Conservation (phyloP, 2,329 filamentous ascomycete genomes). For the Neocatenulostroma microsporum region DNA sequence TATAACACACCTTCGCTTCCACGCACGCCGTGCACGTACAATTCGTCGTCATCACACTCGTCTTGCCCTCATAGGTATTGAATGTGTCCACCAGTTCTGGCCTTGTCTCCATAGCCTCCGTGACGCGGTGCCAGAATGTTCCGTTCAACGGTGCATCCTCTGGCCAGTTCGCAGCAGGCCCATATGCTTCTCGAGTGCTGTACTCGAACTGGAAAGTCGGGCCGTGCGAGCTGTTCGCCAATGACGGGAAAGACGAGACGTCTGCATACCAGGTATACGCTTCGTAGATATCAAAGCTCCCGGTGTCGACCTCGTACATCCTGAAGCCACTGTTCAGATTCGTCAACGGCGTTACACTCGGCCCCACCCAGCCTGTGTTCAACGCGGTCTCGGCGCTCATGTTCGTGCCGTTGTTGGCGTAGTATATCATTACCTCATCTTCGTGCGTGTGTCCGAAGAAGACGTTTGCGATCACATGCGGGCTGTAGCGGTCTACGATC, state of each 20-base stretch:
- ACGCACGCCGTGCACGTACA: slow-evolving; percentile 47
- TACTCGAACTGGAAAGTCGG: slow-evolving; percentile 46
- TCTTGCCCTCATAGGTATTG: slow-evolving; percentile 48
- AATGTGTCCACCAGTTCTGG: slow-evolving; percentile 42
- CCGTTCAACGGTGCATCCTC: slow-evolving; percentile 47
- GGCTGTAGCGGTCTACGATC: slow-evolving; percentile 48
- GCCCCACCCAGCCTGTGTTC: slow-evolving; percentile 46
- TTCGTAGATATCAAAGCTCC: slow-evolving; percentile 46
- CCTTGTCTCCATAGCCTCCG: slow-evolving; percentile 50
- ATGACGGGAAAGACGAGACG: slow-evolving; percentile 37
- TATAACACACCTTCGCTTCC: slow-evolving; percentile 52
- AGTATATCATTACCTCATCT: slow-evolving; percentile 49
- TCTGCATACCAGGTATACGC: slow-evolving; percentile 49
- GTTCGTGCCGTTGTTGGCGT: slow-evolving; percentile 42
- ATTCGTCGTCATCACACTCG: slow-evolving; percentile 43
- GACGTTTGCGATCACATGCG: slow-evolving; percentile 48
- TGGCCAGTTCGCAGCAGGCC: slow-evolving; percentile 39
- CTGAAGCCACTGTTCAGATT: slow-evolving; percentile 49
- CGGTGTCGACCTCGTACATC: slow-evolving; percentile 50
- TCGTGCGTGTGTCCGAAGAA: slow-evolving; percentile 52
- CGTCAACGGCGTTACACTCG: slow-evolving; percentile 46
- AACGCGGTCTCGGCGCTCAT: slow-evolving; percentile 35
- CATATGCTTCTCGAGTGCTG: slow-evolving; percentile 45
- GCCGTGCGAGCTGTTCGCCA: slow-evolving; percentile 33
- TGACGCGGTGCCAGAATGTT: slow-evolving; percentile 53